These are phyloP conservation scores for Viola odorata DNA, from an alignment of 345 rosid species.

Conservation along the genomic window DNA sequence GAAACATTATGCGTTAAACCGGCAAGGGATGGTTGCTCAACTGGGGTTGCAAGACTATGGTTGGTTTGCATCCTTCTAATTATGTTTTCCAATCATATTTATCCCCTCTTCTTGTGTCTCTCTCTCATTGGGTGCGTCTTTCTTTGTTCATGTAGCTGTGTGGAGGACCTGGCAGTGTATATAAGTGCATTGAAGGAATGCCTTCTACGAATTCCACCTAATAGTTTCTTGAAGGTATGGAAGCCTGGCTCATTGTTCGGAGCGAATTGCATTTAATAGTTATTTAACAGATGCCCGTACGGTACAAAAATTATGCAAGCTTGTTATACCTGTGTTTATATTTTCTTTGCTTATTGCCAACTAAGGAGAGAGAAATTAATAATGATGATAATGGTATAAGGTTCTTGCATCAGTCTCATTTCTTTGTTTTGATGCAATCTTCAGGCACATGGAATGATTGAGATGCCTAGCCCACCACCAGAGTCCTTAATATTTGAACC, in stretches of 20 bases:
- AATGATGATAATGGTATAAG: no score
- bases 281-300: neutral
- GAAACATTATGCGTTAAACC: constrained; percentile 85
- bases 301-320: neutral
- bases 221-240: constrained; percentile 75
- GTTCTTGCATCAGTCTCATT: no score
- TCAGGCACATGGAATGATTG: constrained; percentile 86
- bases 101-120: neutral
- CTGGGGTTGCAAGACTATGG: constrained; percentile 97
- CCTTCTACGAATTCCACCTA: constrained; percentile 70
- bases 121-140: neutral
- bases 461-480: constrained; percentile 92
- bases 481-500: constrained; percentile 80
- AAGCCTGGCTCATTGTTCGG: neutral
- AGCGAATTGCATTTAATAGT: neutral
- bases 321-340: neutral
- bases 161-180: constrained; percentile 64
- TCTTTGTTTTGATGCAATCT: no score
- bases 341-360: neutral
- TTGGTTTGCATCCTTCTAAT: constrained; percentile 16
- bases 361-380: no score
- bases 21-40: constrained; percentile 94
- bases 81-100: neutral
- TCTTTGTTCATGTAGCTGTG: constrained; percentile 45
- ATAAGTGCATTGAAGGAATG: constrained; percentile 65